Conservation (phyloP, 2,329 filamentous ascomycete species). For the Ceratocystis variospora region DNA sequence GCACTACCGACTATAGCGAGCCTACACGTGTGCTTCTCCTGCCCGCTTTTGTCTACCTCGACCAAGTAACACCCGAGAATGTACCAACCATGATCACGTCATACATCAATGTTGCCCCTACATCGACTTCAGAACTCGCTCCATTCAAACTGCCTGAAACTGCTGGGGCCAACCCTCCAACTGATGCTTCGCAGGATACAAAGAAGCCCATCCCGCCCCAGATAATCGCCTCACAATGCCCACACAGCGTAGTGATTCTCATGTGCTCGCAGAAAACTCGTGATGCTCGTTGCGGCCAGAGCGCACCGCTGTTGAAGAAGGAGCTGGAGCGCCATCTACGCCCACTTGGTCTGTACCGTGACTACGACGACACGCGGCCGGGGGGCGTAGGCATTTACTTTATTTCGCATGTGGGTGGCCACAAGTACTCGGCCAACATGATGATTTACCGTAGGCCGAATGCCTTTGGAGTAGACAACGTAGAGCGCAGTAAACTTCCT, state of each 20-base stretch:
- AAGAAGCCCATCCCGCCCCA: conserved; percentile 6
- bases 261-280: conserved; percentile 92
- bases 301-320: conserved; percentile 71
- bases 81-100: conserved; percentile 57
- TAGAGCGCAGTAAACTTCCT: conserved; percentile 20
- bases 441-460: conserved; percentile 67
- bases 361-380: conserved; percentile 74
- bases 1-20: conserved; percentile 46
- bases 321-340: conserved; percentile 84
- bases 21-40: conserved; percentile 73
- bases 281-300: conserved; percentile 88
- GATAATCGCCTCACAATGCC: conserved; percentile 41
- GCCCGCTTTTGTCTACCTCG: conserved; percentile 68
- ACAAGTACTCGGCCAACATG: conserved; percentile 92
- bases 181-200: conserved; percentile 23
- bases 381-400: conserved; percentile 94
- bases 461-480: conserved; percentile 39
- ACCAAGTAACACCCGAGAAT: conserved; percentile 65
- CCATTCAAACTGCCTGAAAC: conserved; percentile 29
- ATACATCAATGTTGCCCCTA: conserved; percentile 59
- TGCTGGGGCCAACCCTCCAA: conserved; percentile 24
- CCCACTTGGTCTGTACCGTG: conserved; percentile 69
- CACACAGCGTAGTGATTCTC: conserved; percentile 75
- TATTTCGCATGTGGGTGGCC: conserved; percentile 88
- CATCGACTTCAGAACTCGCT: conserved; percentile 51